These are phyloP conservation scores for Dactylonectria estremocensis DNA, from an alignment of 2,329 filamentous ascomycete species.

Conservation along the genomic window DNA sequence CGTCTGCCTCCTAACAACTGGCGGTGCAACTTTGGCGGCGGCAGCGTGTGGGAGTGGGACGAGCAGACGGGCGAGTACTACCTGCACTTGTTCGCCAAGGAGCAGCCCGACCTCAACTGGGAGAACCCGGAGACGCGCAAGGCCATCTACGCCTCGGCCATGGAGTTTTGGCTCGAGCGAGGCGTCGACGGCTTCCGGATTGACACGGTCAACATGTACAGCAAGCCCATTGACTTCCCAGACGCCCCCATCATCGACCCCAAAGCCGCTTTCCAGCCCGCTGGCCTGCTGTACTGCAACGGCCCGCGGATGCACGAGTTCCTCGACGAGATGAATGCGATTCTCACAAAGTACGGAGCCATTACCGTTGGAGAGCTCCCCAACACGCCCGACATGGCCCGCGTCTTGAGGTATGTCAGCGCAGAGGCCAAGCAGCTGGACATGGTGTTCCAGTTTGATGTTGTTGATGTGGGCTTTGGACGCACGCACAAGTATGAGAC, in stretches of 20 bases:
- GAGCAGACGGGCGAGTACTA: constrained; percentile 83
- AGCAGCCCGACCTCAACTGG: constrained; percentile 92
- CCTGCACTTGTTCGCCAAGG: constrained; percentile 80
- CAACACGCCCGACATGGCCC: constrained; percentile 69
- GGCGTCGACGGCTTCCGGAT: constrained; percentile 83
- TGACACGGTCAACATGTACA: constrained; percentile 82
- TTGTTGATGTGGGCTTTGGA: constrained; percentile 73
- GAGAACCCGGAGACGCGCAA: constrained; percentile 77
- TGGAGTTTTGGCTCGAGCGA: constrained; percentile 84
- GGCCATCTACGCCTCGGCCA: constrained; percentile 79
- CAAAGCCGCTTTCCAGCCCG: constrained; percentile 65
- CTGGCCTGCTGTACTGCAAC: constrained; percentile 73
- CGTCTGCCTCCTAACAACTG: constrained; percentile 84
- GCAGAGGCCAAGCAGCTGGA: constrained; percentile 72
- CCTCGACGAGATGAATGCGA: constrained; percentile 74
- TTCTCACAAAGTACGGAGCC: constrained; percentile 74
- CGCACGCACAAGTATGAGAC: constrained; percentile 68
- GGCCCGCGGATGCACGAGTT: constrained; percentile 80
- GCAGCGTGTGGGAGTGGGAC: constrained; percentile 79
- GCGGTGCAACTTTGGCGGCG: constrained; percentile 73
- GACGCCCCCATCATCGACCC: constrained; percentile 70
- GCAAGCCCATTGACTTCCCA: constrained; percentile 71
- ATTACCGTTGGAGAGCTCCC: constrained; percentile 81
- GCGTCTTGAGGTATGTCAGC: constrained; percentile 73
- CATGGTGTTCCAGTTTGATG: constrained; percentile 80